A percentile compares a stretch with the other conserved stretches of the same genome.
phyloP scores from a whole-genome alignment of 306 rosid species.

The Luffa aegyptiaca region DNA sequence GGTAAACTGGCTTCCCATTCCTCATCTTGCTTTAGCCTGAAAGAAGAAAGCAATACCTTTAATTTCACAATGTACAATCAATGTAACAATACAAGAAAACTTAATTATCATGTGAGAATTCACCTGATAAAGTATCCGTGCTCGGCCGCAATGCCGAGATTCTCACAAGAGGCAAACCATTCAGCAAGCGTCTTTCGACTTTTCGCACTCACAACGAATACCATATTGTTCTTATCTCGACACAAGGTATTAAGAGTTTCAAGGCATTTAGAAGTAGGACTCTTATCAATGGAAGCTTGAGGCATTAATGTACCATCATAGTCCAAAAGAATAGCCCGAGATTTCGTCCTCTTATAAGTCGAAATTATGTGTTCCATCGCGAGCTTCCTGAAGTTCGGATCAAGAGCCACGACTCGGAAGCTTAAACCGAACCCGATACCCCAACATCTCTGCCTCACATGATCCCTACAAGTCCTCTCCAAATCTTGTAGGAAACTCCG shows the following conservation, averaged over 20 bases:
- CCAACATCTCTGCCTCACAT: slow-evolving; percentile 63
- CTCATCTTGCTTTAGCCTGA: slow-evolving; percentile 34
- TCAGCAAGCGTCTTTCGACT: slow-evolving; percentile 42
- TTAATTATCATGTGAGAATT: background rate
- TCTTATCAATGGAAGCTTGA: slow-evolving; percentile 54
- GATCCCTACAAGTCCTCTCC: slow-evolving; percentile 73
- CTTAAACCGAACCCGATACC: slow-evolving; percentile 85
- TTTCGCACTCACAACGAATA: slow-evolving; percentile 67
- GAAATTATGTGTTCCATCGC: slow-evolving; percentile 68
- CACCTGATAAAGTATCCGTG: slow-evolving; percentile 79
- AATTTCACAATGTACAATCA: background rate
- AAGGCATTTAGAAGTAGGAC: slow-evolving; percentile 48
- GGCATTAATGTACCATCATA: slow-evolving; percentile 83
- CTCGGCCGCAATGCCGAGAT: slow-evolving; percentile 74
- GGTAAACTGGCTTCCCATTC: slow-evolving; percentile 60
- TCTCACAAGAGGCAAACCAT: slow-evolving; percentile 81
- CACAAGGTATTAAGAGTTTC: slow-evolving; percentile 48
- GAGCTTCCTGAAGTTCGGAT: slow-evolving; percentile 71
- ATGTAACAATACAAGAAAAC: background rate
- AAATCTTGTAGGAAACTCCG: slow-evolving; percentile 73
- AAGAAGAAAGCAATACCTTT: slow-evolving; percentile 11
- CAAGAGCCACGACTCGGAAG: slow-evolving; percentile 80
- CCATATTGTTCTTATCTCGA: slow-evolving; percentile 56
- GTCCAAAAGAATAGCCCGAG: slow-evolving; percentile 68
- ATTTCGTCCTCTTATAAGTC: slow-evolving; percentile 53